Base-by-base conservation (phyloP, 306 rosid genomes). In the Rosa multiflora region DNA sequence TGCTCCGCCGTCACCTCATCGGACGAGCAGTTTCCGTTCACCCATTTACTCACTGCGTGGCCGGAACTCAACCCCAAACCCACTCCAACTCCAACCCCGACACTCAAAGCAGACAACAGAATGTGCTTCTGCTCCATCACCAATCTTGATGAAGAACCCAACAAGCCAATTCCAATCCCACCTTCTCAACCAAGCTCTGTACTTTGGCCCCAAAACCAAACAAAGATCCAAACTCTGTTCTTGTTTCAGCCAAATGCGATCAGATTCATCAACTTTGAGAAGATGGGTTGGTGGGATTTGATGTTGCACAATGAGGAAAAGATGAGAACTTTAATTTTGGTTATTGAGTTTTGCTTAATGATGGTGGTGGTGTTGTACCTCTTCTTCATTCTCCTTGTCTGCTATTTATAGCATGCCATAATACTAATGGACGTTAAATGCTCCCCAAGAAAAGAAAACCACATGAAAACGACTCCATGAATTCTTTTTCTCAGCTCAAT, bases 31-130 rank as follows among this genome's bases (percentile, higher is more conserved):
- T 79, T 82, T 62, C 92, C 97, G 37, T 87, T 92, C 40, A 95
- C 91, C 99, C 99, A 95, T 80, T 88, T 95, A 64, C 87, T 88
- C 61, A 92, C 90, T 26, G 88, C 74, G 79, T 90, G 93, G 20
- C 93, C 97, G 3, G 98, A 87, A 64, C 97, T 90, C 81, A 92
- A 84, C 23, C 97, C 94, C 73, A 95, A 86, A 70, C 99, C 98
- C 43, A 93, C 96, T 73, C 99, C 99, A 23, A 94, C 88, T 47
- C 99, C 99, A 77, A 92, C 95, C 78, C 99, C 99, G 59, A 91
- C 99, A 72, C 99, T 86, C 93, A 95, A 83, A 85, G 98, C 98
- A 69, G 99, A 95, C 84, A 92, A 77, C 77, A 95, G 70, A 87
- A 92, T 90, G 82, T 90, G 94, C 83, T 92, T 95, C 93, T 95